Conservation (phyloP, 305 asterid species). For the Fraxinus floribunda region DNA sequence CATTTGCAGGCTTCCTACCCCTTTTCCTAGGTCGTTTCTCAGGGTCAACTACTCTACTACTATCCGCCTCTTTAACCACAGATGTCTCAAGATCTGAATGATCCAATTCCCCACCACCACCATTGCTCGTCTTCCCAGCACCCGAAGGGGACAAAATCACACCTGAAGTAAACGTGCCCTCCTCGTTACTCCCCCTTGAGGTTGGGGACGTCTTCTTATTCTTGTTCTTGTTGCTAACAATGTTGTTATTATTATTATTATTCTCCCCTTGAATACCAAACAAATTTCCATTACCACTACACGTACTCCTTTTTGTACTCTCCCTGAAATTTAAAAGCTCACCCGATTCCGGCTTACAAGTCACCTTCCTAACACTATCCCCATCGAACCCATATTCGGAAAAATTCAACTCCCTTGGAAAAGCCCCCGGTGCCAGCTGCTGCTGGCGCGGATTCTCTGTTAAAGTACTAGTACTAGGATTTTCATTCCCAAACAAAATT, state of each 20-base stretch:
- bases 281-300: conserved; percentile 36
- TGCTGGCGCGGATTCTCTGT: conserved; percentile 32
- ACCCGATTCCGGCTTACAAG: conserved; percentile 58
- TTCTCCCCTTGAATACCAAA: conserved; percentile 38
- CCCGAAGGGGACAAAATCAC: conserved; percentile 46
- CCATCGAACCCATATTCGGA: conserved; percentile 54
- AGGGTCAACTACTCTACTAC: conserved; percentile 53
- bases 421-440: conserved; percentile 33
- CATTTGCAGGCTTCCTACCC: conserved; percentile 93
- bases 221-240: conserved; percentile 11
- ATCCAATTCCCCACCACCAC: conserved; percentile 51
- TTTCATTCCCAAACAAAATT: conserved; percentile 33
- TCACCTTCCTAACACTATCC: conserved; percentile 28
- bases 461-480: conserved; percentile 35
- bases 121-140: conserved; percentile 38
- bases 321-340: conserved; percentile 76
- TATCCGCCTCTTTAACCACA: conserved; percentile 73
- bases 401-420: conserved; percentile 53
- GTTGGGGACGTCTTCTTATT: conserved; percentile 54
- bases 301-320: conserved; percentile 29
- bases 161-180: conserved; percentile 75
- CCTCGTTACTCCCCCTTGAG: conserved; percentile 63
- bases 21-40: conserved; percentile 79
- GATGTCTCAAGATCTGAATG: conserved; percentile 86
- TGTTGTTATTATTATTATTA: neutral